A percentile compares a stretch with the other conserved stretches of the same genome.
Conservation (phyloP, 2,329 filamentous ascomycete genomes). For the Sporothrix brasiliensis region DNA sequence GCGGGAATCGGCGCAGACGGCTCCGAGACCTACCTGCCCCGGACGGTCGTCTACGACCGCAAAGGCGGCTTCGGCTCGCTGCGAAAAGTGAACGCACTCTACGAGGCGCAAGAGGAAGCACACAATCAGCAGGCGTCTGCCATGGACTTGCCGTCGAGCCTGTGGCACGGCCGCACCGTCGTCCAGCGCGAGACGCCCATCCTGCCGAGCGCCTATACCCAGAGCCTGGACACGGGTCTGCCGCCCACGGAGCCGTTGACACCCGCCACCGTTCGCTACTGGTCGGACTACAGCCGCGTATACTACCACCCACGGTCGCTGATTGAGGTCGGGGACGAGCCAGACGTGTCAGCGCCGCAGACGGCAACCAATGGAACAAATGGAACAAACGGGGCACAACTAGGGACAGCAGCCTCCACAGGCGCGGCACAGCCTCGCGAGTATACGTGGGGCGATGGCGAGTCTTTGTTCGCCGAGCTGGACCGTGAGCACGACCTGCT, state of each 20-base stretch:
- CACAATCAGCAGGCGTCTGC: slow-evolving; percentile 21
- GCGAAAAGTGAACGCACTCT: slow-evolving; percentile 84
- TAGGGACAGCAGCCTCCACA: background rate
- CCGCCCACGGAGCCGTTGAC: slow-evolving; percentile 63
- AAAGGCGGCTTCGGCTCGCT: slow-evolving; percentile 92
- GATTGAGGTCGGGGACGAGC: slow-evolving; percentile 63
- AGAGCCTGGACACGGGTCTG: slow-evolving; percentile 72
- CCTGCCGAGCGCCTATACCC: slow-evolving; percentile 72
- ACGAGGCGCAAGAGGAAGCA: slow-evolving; percentile 58
- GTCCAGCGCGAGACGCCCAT: slow-evolving; percentile 71
- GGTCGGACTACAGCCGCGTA: slow-evolving; percentile 94
- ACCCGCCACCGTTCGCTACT: slow-evolving; percentile 78
- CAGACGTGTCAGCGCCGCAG: slow-evolving; percentile 21
- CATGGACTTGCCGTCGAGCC: slow-evolving; percentile 28
- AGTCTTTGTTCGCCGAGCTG: slow-evolving; percentile 71
- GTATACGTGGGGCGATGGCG: slow-evolving; percentile 65
- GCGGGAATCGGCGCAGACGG: slow-evolving; percentile 81
- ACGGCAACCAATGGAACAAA: background rate
- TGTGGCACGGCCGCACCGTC: slow-evolving; percentile 62
- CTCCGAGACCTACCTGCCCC: slow-evolving; percentile 86
- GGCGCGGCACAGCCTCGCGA: background rate
- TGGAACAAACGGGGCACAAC: background rate
- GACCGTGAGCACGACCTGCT: slow-evolving; percentile 83
- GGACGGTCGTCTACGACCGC: slow-evolving; percentile 90
- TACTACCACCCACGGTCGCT: slow-evolving; percentile 89